Evolutionary conservation across 345 rosid genomes (phyloP), one percentile per base, ranked within the genome.

Genomic region (Ailanthus altissimus): DNA sequence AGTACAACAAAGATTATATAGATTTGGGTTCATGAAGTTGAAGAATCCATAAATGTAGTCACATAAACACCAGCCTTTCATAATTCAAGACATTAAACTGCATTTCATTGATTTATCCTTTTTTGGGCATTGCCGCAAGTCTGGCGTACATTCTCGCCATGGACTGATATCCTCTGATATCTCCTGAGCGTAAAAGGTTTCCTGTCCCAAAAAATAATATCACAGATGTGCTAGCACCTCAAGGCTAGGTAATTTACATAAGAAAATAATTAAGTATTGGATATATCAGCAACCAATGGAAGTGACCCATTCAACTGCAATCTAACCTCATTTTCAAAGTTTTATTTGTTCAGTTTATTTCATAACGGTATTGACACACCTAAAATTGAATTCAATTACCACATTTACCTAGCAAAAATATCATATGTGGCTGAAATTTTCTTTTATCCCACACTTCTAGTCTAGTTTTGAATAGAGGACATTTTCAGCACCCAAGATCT

Each of bases 61-160:
- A 67, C 64, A 74, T 15, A 32, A 61, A 54, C 11, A 47, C n/a
- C 69, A 51, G 4, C 32, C 23, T 65, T 49, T 50, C 36, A 40
- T 12, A 18, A 42, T 62, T 25, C 16, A 45, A 13, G 1, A 61
- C 14, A 62, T 25, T 14, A 18, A 36, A 49, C 59, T 40, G n/a
- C 23, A 67, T 20, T 8, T 18, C 4, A 2, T 32, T 0, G 2
- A 32, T 20, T 95, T 89, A 93, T 56, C 98, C 96, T 82, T 93
- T 95, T 89, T 92, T 95, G 11, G 98, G 97, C 84, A 90, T 85
- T 18, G 99, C 99, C 0, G 98, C 97, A 11, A 92, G 92, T 73
- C 92, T 89, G 5, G 93, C 92, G 73, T 93, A 96, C 99, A 96
- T 93, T 72, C 90, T 90, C 43, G 98, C 99, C 99, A 96, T 94